A percentile compares a stretch with the other conserved stretches of the same genome.
These are phyloP conservation scores for Rhodotorula sphaerocarpa DNA, from an alignment of 768 basidiomycete genomes.

Conservation along the genomic window DNA sequence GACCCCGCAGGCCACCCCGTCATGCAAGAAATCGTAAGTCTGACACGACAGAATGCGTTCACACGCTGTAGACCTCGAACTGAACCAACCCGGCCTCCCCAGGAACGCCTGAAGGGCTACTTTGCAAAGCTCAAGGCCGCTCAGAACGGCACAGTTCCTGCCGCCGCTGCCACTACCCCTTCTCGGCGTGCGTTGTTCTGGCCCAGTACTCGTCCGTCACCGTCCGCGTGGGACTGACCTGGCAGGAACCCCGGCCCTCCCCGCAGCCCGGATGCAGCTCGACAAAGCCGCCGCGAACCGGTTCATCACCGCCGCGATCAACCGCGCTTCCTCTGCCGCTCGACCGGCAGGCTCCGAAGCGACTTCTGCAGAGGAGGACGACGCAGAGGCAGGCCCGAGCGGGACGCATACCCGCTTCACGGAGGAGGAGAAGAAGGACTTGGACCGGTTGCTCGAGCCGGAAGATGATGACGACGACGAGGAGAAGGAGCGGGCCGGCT, in stretches of 20 bases:
- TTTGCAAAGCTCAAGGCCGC: slow-evolving; percentile 73
- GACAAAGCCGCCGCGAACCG: slow-evolving; percentile 72
- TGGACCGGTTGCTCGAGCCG: slow-evolving; percentile 52
- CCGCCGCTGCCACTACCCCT: background rate
- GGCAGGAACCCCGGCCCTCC: background rate
- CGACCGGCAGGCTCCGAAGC: too few species aligned
- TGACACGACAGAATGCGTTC: too few species aligned
- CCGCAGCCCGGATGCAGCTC: slow-evolving; percentile 48
- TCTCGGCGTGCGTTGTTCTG: slow-evolving; percentile 45
- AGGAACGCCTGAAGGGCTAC: slow-evolving; percentile 67
- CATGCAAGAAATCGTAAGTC: slow-evolving; percentile 57
- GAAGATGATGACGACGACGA: slow-evolving; percentile 5
- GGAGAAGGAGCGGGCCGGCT: background rate
- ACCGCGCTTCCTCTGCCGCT: too few species aligned
- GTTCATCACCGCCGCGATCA: slow-evolving; percentile 57
- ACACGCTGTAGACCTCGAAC: too few species aligned
- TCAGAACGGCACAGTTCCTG: slow-evolving; percentile 51
- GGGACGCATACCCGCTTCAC: slow-evolving; percentile 28
- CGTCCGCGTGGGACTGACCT: background rate
- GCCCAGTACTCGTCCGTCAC: slow-evolving; percentile 37
- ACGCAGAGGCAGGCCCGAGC: slow-evolving; percentile 4
- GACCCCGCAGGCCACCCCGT: slow-evolving; percentile 73
- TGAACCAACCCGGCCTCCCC: too few species aligned
- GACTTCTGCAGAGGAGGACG: slow-evolving; percentile 8
- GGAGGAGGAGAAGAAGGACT: slow-evolving; percentile 50